Conservation (phyloP, 768 basidiomycete species). For the Naganishia kalamii region DNA sequence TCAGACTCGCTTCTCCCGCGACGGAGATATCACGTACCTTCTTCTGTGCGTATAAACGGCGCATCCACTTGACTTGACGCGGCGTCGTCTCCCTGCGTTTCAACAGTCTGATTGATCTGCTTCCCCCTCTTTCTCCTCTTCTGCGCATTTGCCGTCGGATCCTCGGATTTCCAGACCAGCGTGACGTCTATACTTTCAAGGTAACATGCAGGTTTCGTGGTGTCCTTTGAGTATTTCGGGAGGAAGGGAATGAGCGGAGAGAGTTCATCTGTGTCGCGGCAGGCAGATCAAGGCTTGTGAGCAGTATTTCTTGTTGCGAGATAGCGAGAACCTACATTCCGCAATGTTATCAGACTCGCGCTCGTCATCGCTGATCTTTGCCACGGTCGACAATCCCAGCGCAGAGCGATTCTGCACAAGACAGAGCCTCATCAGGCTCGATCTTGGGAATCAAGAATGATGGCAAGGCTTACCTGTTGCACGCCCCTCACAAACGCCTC, state of each 20-base stretch:
- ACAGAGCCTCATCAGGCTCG: neutral
- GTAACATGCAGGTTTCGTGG: slow-evolving; percentile 6
- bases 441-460: neutral
- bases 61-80: neutral
- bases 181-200: slow-evolving; percentile 1
- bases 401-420: neutral
- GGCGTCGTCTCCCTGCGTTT: neutral
- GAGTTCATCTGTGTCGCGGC: neutral
- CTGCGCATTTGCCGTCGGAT: neutral
- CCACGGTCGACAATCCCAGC: neutral
- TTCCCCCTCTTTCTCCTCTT: neutral
- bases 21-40: no score
- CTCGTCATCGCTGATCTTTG: neutral
- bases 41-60: neutral
- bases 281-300: neutral
- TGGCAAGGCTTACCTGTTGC: neutral
- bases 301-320: neutral
- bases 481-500: neutral
- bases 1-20: no score
- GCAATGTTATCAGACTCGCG: neutral
- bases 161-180: neutral
- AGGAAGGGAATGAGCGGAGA: neutral
- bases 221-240: neutral
- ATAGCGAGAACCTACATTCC: neutral
- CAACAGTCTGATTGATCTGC: neutral